phyloP scores from a whole-genome alignment of 441 rosid species.

The Bocquillonia castaneifolia region DNA sequence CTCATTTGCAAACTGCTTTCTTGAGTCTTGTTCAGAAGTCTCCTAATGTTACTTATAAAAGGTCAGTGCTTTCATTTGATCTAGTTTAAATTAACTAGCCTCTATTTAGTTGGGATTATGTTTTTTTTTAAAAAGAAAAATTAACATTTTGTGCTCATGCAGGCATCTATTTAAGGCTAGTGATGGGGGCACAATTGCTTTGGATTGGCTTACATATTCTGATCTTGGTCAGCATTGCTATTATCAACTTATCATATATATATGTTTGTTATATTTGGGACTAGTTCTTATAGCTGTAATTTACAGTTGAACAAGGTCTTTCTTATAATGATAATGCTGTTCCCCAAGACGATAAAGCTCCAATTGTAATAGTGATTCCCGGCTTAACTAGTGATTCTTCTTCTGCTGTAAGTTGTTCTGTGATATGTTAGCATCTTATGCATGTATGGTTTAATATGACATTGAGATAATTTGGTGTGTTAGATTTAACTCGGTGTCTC shows the following conservation, averaged over 20 bases:
- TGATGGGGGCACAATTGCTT: constrained; percentile 56
- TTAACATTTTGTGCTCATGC: too few relatives aligned
- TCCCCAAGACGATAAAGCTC: constrained; percentile 29
- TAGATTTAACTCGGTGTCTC: neutral
- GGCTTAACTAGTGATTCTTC: constrained; percentile 53
- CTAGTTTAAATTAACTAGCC: neutral
- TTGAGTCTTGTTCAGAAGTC: constrained; percentile 33
- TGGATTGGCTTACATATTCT: constrained; percentile 42
- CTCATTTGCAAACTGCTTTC: constrained; percentile 50
- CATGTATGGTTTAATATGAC: neutral
- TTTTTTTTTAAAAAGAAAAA: too few relatives aligned
- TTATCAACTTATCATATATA: neutral
- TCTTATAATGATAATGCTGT: constrained; percentile 14
- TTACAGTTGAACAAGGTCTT: constrained; percentile 32
- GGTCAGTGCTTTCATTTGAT: constrained; percentile 24
- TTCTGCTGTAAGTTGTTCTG: constrained; percentile 36
- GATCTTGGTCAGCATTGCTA: constrained; percentile 30
- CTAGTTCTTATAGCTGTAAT: constrained; percentile 10
- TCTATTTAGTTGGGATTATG: neutral
- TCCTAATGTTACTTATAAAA: constrained; percentile 35
- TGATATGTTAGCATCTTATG: neutral
- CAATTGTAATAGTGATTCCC: constrained; percentile 47
- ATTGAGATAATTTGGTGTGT: neutral
- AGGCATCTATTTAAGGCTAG: constrained; percentile 33
- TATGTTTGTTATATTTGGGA: neutral